Conservation (phyloP, 2,329 filamentous ascomycete genomes). For the Colletotrichum sp. region DNA sequence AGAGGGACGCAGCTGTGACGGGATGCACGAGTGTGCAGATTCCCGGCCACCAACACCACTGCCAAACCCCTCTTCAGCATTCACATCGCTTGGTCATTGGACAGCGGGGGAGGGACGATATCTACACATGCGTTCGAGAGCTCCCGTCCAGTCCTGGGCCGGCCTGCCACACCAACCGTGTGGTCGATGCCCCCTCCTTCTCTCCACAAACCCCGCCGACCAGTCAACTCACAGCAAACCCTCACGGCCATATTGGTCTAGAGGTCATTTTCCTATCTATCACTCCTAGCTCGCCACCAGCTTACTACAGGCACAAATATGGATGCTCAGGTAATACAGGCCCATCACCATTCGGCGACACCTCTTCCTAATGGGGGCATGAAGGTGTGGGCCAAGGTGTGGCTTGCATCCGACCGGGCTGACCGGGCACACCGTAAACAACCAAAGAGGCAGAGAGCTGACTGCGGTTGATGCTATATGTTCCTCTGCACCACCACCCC, state of each 20-base stretch:
- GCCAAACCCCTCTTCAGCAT: neutral
- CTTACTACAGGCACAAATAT: neutral
- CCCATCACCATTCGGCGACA: neutral
- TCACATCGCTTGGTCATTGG: neutral
- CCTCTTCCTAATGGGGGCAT: neutral
- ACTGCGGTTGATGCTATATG: neutral
- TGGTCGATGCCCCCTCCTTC: neutral
- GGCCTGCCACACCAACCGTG: neutral
- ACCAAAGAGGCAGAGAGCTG: neutral
- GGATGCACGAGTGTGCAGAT: conserved; percentile 20
- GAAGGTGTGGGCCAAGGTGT: neutral
- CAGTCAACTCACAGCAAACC: conserved; percentile 1
- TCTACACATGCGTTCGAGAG: neutral
- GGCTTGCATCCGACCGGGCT: conserved; percentile 5
- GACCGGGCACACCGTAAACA: neutral
- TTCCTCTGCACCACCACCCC: neutral
- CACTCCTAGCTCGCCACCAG: neutral
- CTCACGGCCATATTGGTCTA: neutral
- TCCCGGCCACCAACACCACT: conserved; percentile 4
- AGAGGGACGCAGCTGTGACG: conserved; percentile 19
- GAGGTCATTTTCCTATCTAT: neutral
- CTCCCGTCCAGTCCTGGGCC: neutral
- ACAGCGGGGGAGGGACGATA: neutral
- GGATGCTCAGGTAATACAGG: neutral
- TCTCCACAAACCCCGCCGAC: neutral